Base-by-base conservation (phyloP, 331 rosid species). In the Malus hybrid region DNA sequence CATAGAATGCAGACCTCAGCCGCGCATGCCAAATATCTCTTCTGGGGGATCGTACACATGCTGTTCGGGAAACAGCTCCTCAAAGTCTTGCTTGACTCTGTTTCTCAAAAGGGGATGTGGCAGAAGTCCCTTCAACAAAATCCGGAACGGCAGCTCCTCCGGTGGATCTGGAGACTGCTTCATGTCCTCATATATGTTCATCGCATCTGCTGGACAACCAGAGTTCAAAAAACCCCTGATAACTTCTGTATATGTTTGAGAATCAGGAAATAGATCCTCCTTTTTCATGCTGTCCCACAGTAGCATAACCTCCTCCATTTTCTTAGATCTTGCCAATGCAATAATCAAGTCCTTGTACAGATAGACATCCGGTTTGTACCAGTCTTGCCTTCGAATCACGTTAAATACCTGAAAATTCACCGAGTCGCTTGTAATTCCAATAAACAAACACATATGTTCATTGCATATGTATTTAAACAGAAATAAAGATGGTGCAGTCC, bases 151-250 rank as follows among this genome's bases (percentile, higher is more conserved):
- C 83, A 90, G 79, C 85, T 90, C 93, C 29, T 94, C 97, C 1
- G 97, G 97, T 28, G 97, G 99, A 63, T 94, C 99, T 0, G 97
- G 99, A 77, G 97, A 92, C 78, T 88, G 89, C 83, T 92, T 92
- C 99, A 94, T 90, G 84, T 92, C 96, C 79, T 94, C 97, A 2
- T 86, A 94, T 67, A 94, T 22, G 64, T 90, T 92, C 97, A 94
- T 92, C 5, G 99, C 97, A 84, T 94, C 99, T 0, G 93, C 94
- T 39, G 96, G 97, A 77, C 93, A 92, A 75, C 97, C 97, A 67
- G 69, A 75, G 70, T 83, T 90, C 89, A 94, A 83, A 86, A 94
- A 94, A 29, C 97, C 97, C 86, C 93, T 85, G 69, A 90, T 92
- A 73, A 94, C 91, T 84, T 94, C 97, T 6, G 97, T 79, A 69